phyloP scores from a whole-genome alignment of 345 rosid species.

The Gossypium raimondii region DNA sequence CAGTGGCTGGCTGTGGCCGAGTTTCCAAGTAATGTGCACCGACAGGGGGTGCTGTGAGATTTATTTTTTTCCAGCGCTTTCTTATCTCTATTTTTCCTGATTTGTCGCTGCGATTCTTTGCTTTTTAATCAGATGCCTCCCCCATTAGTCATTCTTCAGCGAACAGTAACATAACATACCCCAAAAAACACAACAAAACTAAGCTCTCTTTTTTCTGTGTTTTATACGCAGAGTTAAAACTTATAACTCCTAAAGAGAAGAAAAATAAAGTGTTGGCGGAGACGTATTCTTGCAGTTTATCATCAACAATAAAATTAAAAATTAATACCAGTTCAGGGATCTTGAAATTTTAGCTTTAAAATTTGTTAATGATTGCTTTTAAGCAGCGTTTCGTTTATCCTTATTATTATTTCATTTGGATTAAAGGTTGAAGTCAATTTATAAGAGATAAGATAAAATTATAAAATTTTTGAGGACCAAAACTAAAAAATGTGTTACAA shows the following conservation, averaged over 20 bases:
- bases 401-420: too few relatives aligned
- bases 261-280: not conserved
- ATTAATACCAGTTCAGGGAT: too few relatives aligned
- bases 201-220: not conserved
- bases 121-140: not conserved
- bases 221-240: not conserved
- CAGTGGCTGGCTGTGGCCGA: not conserved
- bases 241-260: not conserved
- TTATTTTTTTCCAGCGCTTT: not conserved
- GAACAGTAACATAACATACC: too few relatives aligned
- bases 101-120: constrained; percentile 22
- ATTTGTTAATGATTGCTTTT: too few relatives aligned
- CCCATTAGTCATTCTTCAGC: not conserved
- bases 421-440: too few relatives aligned
- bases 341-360: too few relatives aligned
- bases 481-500: too few relatives aligned
- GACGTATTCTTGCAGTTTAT: not conserved
- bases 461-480: too few relatives aligned
- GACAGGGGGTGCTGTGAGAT: not conserved
- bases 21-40: constrained; percentile 1
- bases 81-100: constrained; percentile 29
- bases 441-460: too few relatives aligned
- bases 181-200: not conserved
- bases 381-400: too few relatives aligned
- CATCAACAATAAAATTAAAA: not conserved